These are phyloP conservation scores for Gillenia trifoliata DNA, from an alignment of 306 rosid genomes.

Conservation along the genomic window DNA sequence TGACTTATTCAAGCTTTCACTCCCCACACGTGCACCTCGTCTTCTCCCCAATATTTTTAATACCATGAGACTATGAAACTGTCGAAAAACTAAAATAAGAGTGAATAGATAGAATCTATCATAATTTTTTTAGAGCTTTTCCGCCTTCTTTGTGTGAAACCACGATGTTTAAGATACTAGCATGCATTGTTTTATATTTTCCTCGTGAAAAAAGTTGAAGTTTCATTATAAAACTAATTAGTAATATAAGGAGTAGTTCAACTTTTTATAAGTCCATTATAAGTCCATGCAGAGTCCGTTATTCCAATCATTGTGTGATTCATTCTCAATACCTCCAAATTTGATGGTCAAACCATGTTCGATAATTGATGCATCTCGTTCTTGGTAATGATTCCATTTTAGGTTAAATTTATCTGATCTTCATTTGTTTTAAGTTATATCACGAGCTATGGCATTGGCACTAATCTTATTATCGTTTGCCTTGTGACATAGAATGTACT, in stretches of 20 bases:
- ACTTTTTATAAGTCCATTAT: too few relatives aligned
- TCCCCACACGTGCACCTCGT: constrained; percentile 21
- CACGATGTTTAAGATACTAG: neutral
- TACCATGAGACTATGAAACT: neutral
- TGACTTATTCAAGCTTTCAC: constrained; percentile 32
- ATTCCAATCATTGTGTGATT: too few relatives aligned
- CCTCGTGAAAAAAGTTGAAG: too few relatives aligned
- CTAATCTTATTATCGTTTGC: neutral
- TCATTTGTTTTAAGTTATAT: neutral
- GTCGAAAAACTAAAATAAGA: neutral
- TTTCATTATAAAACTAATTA: too few relatives aligned
- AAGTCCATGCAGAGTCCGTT: too few relatives aligned
- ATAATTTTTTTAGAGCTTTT: too few relatives aligned
- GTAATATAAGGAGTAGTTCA: too few relatives aligned
- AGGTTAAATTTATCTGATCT: neutral
- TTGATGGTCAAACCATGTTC: neutral
- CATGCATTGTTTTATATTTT: neutral
- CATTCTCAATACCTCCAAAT: neutral
- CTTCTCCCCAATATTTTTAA: neutral
- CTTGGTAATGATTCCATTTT: neutral
- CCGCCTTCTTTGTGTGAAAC: neutral
- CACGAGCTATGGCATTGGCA: neutral
- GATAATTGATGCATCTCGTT: neutral
- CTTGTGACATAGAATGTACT: neutral
- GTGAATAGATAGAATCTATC: neutral